phyloP scores from a whole-genome alignment of 768 basidiomycete genomes.

The Cystobasidium onofrii region DNA sequence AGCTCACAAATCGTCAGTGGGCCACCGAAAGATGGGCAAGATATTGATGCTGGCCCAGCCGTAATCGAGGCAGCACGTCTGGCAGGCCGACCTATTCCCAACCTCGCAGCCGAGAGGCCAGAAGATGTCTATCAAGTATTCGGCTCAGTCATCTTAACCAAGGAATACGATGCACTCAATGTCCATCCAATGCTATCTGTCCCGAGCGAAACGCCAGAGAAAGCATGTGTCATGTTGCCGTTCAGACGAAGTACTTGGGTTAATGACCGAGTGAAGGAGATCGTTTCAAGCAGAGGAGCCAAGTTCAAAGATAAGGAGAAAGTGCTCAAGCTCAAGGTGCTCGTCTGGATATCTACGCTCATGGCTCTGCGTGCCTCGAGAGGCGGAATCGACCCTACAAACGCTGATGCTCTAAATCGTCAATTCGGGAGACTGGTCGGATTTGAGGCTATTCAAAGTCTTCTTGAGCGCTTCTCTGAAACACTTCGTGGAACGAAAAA shows the following conservation, averaged over 20 bases:
- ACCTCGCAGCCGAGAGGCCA: constrained; percentile 59
- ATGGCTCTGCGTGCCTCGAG: constrained; percentile 56
- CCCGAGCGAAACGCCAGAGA: constrained; percentile 51
- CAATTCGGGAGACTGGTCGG: constrained; percentile 12
- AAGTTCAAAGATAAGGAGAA: constrained; percentile 43
- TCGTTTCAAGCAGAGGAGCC: constrained; percentile 52
- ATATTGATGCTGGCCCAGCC: constrained; percentile 52
- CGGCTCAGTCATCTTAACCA: constrained; percentile 67
- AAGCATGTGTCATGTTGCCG: constrained; percentile 52
- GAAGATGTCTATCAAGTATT: constrained; percentile 54
- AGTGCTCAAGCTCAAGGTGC: constrained; percentile 50
- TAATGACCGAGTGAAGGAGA: constrained; percentile 55
- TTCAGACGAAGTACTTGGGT: constrained; percentile 63
- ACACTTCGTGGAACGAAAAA: background rate
- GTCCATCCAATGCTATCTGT: constrained; percentile 55
- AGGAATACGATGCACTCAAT: constrained; percentile 68
- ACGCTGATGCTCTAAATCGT: background rate
- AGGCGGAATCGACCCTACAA: constrained; percentile 41
- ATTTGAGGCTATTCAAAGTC: background rate
- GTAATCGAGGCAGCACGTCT: constrained; percentile 56
- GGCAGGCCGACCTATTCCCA: constrained; percentile 65
- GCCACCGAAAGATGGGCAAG: constrained; percentile 7
- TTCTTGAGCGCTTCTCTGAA: constrained; percentile 30
- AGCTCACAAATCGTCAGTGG: background rate
- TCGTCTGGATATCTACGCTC: constrained; percentile 76